These are phyloP conservation scores for Plantago ovata DNA, from an alignment of 257 asterid genomes.

Conservation along the genomic window DNA sequence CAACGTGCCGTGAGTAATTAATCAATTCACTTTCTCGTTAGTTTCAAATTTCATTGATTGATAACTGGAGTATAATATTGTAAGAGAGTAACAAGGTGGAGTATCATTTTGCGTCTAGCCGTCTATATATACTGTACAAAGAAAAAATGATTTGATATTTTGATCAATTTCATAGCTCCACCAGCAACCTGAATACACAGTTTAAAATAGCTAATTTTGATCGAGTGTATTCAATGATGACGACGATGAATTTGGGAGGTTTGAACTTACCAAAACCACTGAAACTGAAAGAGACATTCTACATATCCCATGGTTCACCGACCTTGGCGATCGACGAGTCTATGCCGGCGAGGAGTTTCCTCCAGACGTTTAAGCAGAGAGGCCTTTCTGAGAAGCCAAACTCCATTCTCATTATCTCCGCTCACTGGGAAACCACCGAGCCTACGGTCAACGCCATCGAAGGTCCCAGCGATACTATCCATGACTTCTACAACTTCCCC, in stretches of 20 bases:
- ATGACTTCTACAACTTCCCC: constrained; percentile 78
- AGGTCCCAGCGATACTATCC: constrained; percentile 53
- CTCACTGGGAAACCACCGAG: constrained; percentile 71
- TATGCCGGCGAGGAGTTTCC: constrained; percentile 56
- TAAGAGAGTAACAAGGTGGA: too few species aligned
- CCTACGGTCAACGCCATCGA: constrained; percentile 55
- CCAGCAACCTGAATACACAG: too few species aligned
- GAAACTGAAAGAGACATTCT: constrained; percentile 48
- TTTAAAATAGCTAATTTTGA: too few species aligned
- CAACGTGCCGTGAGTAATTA: too few species aligned
- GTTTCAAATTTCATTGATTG: too few species aligned
- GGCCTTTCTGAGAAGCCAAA: constrained; percentile 42
- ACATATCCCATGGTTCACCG: constrained; percentile 80
- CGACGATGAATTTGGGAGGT: background rate
- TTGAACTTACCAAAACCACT: background rate
- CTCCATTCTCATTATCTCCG: constrained; percentile 52
- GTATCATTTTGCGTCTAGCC: too few species aligned
- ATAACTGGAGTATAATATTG: too few species aligned
- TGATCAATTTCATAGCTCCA: too few species aligned
- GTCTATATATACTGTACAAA: too few species aligned
- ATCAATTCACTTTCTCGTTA: too few species aligned
- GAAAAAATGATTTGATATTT: too few species aligned
- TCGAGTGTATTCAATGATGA: background rate
- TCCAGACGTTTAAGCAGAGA: constrained; percentile 39
- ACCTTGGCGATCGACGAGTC: constrained; percentile 64